Evolutionary conservation across 2,329 filamentous ascomycete species (phyloP), one percentile per base, ranked within the genome.

Genomic region (Neopestalotiopsis clavispora): DNA sequence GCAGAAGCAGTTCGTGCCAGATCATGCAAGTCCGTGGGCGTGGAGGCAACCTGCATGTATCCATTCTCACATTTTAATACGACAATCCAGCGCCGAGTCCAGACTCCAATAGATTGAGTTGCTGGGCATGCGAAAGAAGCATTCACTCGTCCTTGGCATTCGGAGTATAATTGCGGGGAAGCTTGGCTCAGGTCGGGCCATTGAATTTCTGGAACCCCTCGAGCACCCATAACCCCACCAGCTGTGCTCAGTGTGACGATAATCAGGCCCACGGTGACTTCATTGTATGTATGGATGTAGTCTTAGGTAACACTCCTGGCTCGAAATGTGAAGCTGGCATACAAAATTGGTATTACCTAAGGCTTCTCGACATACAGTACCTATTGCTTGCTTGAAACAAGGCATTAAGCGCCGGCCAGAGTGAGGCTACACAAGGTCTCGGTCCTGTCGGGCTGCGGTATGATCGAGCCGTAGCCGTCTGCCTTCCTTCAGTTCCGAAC

Each of bases 111-210:
- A 38, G 34, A 7, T 38, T 6, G 34, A 38, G 6, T 10, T 38
- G 34, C 34, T 38, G 45, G 20, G 17, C 45, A 20, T 52, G 45
- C 20, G 20, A 52, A 42, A 52, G 45, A 52, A 52, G 45, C 45
- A n/a, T 20, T 17, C 45, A 52, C n/a, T 20, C 45, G n/a, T n/a
- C 45, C n/a, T 52, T 52, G 45, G 45, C 45, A 52, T 59, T 14
- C 13, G 30, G 23, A 59, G 57, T 59, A 59, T 59, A 59, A 62
- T 62, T 62, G 59, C 59, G 59, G 59, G 59, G 59, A 62, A 40
- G 28, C 59, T 17, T 40, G 59, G 17, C 30, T 13, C 30, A 40
- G 14, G n/a, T 62, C 34, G 28, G n/a, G n/a, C 59, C 28, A 40
- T 34, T 40, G 32, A 4, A 32, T 23, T 59, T 30, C 57, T 59